Evolutionary conservation across 495 filamentous ascomycete species (phyloP).

Genomic region (Bryoglossum gracile): DNA sequence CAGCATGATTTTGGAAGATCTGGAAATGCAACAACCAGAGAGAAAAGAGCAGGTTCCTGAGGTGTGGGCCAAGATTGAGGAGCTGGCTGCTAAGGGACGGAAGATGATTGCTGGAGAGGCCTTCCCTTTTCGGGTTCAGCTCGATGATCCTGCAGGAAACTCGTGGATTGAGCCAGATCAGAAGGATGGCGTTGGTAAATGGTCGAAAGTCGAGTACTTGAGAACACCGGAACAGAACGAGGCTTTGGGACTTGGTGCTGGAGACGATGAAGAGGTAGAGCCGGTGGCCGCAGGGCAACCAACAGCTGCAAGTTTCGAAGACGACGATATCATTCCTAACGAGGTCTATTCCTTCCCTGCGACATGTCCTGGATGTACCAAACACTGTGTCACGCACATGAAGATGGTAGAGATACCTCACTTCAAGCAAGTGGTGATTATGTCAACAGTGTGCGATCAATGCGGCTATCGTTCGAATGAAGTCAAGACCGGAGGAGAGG

Average conservation of each 20-base stretch:
- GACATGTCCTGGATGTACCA: conserved; percentile 82
- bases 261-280: conserved; percentile 20
- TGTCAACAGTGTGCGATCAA: conserved; percentile 77
- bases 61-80: conserved; percentile 64
- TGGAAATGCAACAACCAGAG: conserved; percentile 65
- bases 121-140: conserved; percentile 78
- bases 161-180: conserved; percentile 89
- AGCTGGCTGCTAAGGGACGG: conserved; percentile 59
- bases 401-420: conserved; percentile 94
- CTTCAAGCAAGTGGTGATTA: conserved; percentile 92
- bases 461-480: conserved; percentile 96
- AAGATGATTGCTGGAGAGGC: conserved; percentile 64
- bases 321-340: conserved; percentile 77
- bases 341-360: conserved; percentile 86
- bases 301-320: conserved; percentile 36
- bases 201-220: conserved; percentile 70
- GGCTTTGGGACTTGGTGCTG: conserved; percentile 46
- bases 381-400: conserved; percentile 77
- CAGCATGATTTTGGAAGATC: conserved; percentile 62
- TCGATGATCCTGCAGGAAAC: conserved; percentile 95
- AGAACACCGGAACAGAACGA: conserved; percentile 81
- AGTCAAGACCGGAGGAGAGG: conserved; percentile 89
- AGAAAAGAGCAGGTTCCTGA: conserved; percentile 69
- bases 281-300: conserved; percentile 15
- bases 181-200: conserved; percentile 69